Conservation (phyloP, 2,329 filamentous ascomycete species). For the Arthrobotrys sphaeroides region DNA sequence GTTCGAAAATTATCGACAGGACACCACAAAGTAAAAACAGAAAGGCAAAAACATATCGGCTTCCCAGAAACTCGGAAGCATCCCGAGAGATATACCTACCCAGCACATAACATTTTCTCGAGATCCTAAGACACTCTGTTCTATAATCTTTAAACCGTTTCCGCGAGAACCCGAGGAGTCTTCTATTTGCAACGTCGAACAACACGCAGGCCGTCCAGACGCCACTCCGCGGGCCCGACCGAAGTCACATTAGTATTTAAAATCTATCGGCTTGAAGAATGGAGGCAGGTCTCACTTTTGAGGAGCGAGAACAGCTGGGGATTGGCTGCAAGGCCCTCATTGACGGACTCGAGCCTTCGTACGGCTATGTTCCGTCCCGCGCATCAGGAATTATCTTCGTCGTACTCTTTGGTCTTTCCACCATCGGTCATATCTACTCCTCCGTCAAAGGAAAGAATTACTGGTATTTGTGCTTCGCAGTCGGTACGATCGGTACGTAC, state of each 20-base stretch:
- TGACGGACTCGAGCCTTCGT: constrained; percentile 5
- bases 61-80: neutral
- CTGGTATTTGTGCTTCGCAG: constrained; percentile 47
- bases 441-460: constrained; percentile 38
- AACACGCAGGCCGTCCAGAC: neutral
- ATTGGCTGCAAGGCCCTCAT: constrained; percentile 24
- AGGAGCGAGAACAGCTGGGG: constrained; percentile 15
- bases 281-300: constrained; percentile 14
- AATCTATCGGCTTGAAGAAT: neutral
- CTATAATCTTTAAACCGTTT: neutral
- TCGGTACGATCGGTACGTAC: constrained; percentile 45
- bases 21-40: neutral
- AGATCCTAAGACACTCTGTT: neutral
- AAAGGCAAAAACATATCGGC: constrained; percentile 17
- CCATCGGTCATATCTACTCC: constrained; percentile 40
- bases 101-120: no score
- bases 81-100: neutral
- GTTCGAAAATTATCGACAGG: neutral
- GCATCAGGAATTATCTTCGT: constrained; percentile 40
- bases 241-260: neutral
- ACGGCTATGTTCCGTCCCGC: constrained; percentile 41
- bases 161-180: neutral
- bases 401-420: constrained; percentile 33
- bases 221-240: neutral
- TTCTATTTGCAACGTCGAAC: neutral